Base-by-base conservation (phyloP, 2,329 filamentous ascomycete genomes). In the Neopestalotiopsis sp. region DNA sequence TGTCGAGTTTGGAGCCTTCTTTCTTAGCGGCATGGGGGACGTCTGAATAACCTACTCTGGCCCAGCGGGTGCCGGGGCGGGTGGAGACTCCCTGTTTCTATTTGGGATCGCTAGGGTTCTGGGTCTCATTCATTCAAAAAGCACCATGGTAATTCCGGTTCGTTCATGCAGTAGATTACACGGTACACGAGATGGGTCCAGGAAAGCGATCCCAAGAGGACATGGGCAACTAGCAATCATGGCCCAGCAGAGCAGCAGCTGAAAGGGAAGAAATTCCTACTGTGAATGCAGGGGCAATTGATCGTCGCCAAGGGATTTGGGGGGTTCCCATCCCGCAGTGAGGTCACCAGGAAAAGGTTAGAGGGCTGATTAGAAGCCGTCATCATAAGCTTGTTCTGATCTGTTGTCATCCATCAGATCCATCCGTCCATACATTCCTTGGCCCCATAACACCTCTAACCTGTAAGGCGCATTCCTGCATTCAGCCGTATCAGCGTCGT, bases 231-330 rank as follows among this genome's bases (percentile, higher is more conserved):
- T 61, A 17, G 45, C 32, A 40, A 40, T 7, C 14, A 38, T 28
- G 24, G 24, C 24, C 24, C 24, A 28, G 24, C 24, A 28, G 24
- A 28, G 24, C 24, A 28, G 24, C 24, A 30, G 24, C 57, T 59
- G 30, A 59, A 59, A 34, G 24, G 24, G 30, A 34, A 30, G 57
- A 10, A 30, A 30, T 59, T 30, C 10, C 9, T 28, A 28, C 24
- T 28, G 24, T 28, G 5, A 32, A 62, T 62, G 59, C 59, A 40
- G 34, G 59, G 59, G 59, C 14, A 62, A 42, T 38, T 62, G 61
- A 64, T 64, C 61, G 61, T 3, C 61, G 61, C 61, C 61, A 64
- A 64, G 61, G 38, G 49, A 64, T 64, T 32, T 38, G 59, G 24
- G 57, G 28, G 57, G 30, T 56, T 56, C 30, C 32, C 59, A 62